phyloP scores from a whole-genome alignment of 345 rosid species.

The Melaleuca quinquenervia region DNA sequence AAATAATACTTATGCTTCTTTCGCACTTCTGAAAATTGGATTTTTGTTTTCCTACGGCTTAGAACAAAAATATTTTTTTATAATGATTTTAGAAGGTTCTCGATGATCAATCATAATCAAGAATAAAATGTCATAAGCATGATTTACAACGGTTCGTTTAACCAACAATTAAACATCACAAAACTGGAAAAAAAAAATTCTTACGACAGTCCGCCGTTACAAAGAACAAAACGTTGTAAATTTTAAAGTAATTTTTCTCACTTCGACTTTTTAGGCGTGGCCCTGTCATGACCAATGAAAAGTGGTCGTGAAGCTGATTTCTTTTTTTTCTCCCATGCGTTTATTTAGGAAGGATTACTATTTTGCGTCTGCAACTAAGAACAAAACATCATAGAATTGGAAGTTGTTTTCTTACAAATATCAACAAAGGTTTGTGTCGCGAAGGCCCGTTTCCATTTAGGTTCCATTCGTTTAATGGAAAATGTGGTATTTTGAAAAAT shows the following conservation, averaged over 20 bases:
- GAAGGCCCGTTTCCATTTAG: no score
- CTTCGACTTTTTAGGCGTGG: accelerated
- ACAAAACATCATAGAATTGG: no score
- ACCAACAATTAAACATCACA: accelerated
- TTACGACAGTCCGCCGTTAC: neutral
- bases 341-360: no score
- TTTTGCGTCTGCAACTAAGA: no score
- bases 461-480: no score
- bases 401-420: no score
- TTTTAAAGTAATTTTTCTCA: neutral
- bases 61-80: neutral
- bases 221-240: neutral
- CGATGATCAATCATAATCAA: neutral
- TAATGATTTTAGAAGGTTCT: neutral
- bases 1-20: neutral
- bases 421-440: no score
- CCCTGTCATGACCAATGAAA: neutral
- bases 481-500: no score
- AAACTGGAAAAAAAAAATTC: neutral
- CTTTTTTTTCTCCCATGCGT: no score
- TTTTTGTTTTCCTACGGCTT: neutral
- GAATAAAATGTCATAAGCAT: neutral
- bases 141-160: neutral
- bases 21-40: accelerated
- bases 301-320: no score